phyloP scores from a whole-genome alignment of 129 eudicot genomes.

The Saposhnikovia divaricata region DNA sequence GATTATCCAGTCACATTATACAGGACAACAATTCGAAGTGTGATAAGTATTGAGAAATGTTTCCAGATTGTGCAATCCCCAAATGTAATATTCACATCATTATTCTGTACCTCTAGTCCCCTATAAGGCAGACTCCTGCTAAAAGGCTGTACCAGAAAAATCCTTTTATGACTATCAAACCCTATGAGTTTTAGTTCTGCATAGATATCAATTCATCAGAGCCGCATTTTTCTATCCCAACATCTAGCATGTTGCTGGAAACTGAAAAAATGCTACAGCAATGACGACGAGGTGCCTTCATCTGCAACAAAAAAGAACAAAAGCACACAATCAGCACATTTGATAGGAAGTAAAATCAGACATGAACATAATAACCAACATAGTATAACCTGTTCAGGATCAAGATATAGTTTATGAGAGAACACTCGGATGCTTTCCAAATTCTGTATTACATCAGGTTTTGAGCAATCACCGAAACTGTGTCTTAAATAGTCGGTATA shows the following conservation, averaged over 20 bases:
- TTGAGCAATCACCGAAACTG: slow-evolving; percentile 29
- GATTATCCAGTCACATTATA: not conserved
- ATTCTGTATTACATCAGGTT: slow-evolving; percentile 22
- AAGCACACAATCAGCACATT: not conserved
- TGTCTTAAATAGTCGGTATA: slow-evolving; percentile 38
- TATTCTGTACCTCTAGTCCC: not conserved
- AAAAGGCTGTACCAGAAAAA: not conserved
- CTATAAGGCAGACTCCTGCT: slow-evolving; percentile 1
- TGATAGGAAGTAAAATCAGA: not conserved
- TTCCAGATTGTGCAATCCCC: not conserved
- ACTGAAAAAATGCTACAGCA: slow-evolving; percentile 57
- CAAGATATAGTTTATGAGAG: slow-evolving; percentile 27
- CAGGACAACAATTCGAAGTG: not conserved
- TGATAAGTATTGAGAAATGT: not conserved
- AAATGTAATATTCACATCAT: not conserved
- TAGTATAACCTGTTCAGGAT: slow-evolving; percentile 28
- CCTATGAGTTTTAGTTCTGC: slow-evolving; percentile 23
- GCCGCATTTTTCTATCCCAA: slow-evolving; percentile 54
- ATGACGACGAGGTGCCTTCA: slow-evolving; percentile 55
- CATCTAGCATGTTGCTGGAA: slow-evolving; percentile 35
- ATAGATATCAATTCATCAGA: slow-evolving; percentile 59
- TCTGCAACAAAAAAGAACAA: slow-evolving; percentile 21
- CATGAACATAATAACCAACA: not conserved
- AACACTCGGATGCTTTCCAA: slow-evolving; percentile 39
- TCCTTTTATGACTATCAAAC: not conserved